These are phyloP conservation scores for Camellia japonica DNA, from an alignment of 148 eudicot genomes.

Conservation along the genomic window DNA sequence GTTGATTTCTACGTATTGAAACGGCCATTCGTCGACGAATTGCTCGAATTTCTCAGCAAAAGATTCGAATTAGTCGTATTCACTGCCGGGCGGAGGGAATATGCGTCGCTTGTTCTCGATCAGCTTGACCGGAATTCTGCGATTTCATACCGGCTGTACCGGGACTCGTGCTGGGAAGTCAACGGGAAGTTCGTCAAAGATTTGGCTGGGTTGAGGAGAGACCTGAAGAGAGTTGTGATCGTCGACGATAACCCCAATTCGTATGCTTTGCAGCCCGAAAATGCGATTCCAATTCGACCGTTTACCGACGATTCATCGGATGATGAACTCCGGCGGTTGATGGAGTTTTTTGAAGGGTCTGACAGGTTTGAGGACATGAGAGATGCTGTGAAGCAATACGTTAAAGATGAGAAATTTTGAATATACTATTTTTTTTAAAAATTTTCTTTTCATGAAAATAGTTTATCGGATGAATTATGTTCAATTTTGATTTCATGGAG, in stretches of 20 bases:
- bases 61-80: conserved; percentile 77
- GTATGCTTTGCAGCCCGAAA: conserved; percentile 60
- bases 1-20: conserved; percentile 64
- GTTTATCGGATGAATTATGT: background rate
- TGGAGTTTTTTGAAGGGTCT: conserved; percentile 41
- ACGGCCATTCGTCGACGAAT: conserved; percentile 70
- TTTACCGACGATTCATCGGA: conserved; percentile 62
- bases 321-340: conserved; percentile 45
- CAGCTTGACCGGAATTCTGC: conserved; percentile 39
- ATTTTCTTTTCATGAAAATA: background rate
- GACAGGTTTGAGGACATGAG: conserved; percentile 55
- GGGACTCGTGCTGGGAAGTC: conserved; percentile 62
- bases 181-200: conserved; percentile 88
- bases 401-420: background rate
- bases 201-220: conserved; percentile 64
- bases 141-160: conserved; percentile 59
- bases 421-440: background rate
- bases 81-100: conserved; percentile 76
- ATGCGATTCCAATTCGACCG: conserved; percentile 61
- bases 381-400: conserved; percentile 52
- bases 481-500: background rate
- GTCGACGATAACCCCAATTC: conserved; percentile 91
- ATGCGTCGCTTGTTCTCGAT: conserved; percentile 67
- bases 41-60: conserved; percentile 40
- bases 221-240: conserved; percentile 53